phyloP scores from a whole-genome alignment of 495 filamentous ascomycete species.

The Filosporella fistucella region DNA sequence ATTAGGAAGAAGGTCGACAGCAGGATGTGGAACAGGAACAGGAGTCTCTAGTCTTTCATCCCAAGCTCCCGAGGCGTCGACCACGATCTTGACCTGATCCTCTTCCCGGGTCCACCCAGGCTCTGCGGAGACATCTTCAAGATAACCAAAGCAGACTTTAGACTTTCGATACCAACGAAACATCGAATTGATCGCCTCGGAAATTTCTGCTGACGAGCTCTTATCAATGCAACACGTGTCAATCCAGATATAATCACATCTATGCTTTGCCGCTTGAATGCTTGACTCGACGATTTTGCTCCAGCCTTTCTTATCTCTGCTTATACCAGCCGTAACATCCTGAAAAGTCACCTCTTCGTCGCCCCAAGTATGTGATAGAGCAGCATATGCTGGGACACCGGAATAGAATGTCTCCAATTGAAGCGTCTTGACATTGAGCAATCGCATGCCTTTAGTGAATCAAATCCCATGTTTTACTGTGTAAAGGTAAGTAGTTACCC shows the following conservation, averaged over 20 bases:
- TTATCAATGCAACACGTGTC: constrained; percentile 35
- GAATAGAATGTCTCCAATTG: constrained; percentile 32
- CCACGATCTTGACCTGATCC: background rate
- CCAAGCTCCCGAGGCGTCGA: too few species aligned
- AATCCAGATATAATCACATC: constrained; percentile 17
- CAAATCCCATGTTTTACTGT: background rate
- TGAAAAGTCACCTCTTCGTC: constrained; percentile 36
- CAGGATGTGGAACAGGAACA: background rate
- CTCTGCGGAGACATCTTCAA: constrained; percentile 27
- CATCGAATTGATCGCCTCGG: too few species aligned
- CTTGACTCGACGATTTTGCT: constrained; percentile 21
- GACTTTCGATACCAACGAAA: constrained; percentile 29
- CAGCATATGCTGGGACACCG: constrained; percentile 32
- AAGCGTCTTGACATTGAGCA: constrained; percentile 37
- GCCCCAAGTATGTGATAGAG: constrained; percentile 43
- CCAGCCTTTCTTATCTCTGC: constrained; percentile 21
- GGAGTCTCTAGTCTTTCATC: background rate
- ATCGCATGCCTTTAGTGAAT: constrained; percentile 28
- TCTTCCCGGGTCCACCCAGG: background rate
- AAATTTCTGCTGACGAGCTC: constrained; percentile 31
- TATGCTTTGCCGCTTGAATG: constrained; percentile 16
- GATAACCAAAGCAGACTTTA: constrained; percentile 32
- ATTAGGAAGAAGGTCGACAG: constrained; percentile 18
- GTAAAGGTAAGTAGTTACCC: too few species aligned
- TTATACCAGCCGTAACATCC: constrained; percentile 21